A percentile compares a stretch with the other conserved stretches of the same genome.
Evolutionary conservation across 805 yeast genomes (phyloP).

Genomic region (Candida jianshihensis): DNA sequence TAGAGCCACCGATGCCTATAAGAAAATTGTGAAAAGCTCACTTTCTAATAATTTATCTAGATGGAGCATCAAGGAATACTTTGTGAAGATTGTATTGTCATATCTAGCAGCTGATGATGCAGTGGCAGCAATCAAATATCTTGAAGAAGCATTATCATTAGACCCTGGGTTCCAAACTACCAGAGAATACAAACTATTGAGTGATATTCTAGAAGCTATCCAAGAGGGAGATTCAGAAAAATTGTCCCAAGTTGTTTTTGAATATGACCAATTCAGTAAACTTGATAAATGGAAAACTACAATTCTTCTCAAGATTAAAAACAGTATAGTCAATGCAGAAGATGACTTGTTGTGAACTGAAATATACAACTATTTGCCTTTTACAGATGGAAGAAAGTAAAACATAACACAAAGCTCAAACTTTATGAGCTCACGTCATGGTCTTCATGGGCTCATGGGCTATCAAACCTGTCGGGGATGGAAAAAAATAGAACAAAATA

Average conservation of each 20-base stretch:
- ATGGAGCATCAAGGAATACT: constrained; percentile 93
- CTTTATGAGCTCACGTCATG: too few relatives aligned
- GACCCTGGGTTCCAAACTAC: constrained; percentile 73
- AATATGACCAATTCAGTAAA: constrained; percentile 80
- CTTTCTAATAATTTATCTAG: constrained; percentile 67
- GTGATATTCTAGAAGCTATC: constrained; percentile 65
- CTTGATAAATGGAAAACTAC: constrained; percentile 89
- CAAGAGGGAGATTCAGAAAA: constrained; percentile 73
- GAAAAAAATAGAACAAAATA: too few relatives aligned
- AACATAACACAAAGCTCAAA: too few relatives aligned
- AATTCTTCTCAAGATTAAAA: constrained; percentile 75
- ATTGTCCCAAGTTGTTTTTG: constrained; percentile 67
- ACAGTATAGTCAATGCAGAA: constrained; percentile 60
- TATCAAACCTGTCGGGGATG: too few relatives aligned
- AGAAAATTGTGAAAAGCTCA: constrained; percentile 69
- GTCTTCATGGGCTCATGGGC: too few relatives aligned
- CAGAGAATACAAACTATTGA: constrained; percentile 66
- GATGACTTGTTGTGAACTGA: constrained; percentile 42
- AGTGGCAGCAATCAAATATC: constrained; percentile 75
- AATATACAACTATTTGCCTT: too few relatives aligned
- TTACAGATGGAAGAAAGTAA: too few relatives aligned
- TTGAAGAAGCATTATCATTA: constrained; percentile 56
- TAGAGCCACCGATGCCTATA: constrained; percentile 72
- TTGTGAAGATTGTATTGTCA: constrained; percentile 76
- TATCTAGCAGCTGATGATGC: constrained; percentile 77